phyloP scores from a whole-genome alignment of 1,284 basidiomycete genomes.

The Cutaneotrichosporon mucoides region DNA sequence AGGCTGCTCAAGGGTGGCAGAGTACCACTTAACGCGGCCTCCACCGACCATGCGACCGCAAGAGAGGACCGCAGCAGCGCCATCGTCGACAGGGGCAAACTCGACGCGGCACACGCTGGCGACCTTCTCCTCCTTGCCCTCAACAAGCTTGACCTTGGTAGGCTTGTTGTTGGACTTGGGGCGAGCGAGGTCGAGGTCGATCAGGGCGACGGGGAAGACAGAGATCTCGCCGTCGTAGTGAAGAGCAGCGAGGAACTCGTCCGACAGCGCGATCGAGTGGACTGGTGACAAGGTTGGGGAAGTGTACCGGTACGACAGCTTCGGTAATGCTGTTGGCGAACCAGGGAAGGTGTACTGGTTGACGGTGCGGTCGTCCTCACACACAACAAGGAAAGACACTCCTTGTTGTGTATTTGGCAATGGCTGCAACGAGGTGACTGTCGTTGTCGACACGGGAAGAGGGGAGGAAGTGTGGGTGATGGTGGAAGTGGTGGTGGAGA shows the following conservation, averaged over 20 bases:
- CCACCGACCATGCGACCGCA: conserved; percentile 63
- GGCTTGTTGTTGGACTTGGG: conserved; percentile 41
- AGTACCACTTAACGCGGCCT: conserved; percentile 64
- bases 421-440: conserved; percentile 38
- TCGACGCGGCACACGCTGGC: conserved; percentile 29
- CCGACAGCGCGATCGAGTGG: conserved; percentile 55
- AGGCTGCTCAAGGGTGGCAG: conserved; percentile 58
- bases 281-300: conserved; percentile 61
- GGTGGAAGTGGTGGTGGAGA: conserved; percentile 29
- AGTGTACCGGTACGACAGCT: conserved; percentile 56
- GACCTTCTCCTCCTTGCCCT: conserved; percentile 41
- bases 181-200: conserved; percentile 51
- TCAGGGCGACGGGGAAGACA: conserved; percentile 58
- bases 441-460: conserved; percentile 43
- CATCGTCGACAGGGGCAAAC: conserved; percentile 49
- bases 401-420: conserved; percentile 34
- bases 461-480: conserved; percentile 34
- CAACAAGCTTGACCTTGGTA: conserved; percentile 35
- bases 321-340: conserved; percentile 56
- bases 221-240: conserved; percentile 65
- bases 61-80: conserved; percentile 56
- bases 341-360: conserved; percentile 53
- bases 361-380: conserved; percentile 70
- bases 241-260: conserved; percentile 57
- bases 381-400: conserved; percentile 61